These are phyloP conservation scores for Rhizopogon salebrosus DNA, from an alignment of 768 basidiomycete species.

Conservation along the genomic window DNA sequence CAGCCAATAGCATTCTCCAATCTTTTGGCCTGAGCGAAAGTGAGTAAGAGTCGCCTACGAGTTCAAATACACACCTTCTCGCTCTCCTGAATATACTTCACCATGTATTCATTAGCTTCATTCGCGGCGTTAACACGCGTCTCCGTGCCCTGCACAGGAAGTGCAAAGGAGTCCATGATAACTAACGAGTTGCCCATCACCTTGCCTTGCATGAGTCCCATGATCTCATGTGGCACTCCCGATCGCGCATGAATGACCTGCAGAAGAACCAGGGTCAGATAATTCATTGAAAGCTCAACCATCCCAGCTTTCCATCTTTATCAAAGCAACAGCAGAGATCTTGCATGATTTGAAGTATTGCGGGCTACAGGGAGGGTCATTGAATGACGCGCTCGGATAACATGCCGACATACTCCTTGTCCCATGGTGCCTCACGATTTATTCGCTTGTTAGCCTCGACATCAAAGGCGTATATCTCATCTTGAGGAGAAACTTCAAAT, in stretches of 20 bases:
- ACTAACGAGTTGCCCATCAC: constrained; percentile 73
- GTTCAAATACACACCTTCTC: constrained; percentile 50
- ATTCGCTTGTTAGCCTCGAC: constrained; percentile 60
- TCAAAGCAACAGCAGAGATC: constrained; percentile 91
- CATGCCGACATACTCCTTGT: constrained; percentile 61
- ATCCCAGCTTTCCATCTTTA: constrained; percentile 74
- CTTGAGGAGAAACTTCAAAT: constrained; percentile 63
- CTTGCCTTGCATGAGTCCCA: constrained; percentile 99
- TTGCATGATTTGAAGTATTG: constrained; percentile 86
- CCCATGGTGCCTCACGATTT: constrained; percentile 75
- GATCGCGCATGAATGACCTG: constrained; percentile 98
- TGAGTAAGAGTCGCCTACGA: background rate
- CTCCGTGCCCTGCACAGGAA: constrained; percentile 97
- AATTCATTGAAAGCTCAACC: background rate
- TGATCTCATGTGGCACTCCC: constrained; percentile 96
- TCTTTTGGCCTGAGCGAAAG: constrained; percentile 59
- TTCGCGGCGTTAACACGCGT: constrained; percentile 95
- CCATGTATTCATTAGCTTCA: constrained; percentile 98
- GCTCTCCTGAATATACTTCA: constrained; percentile 80
- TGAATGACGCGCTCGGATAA: background rate
- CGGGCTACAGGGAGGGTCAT: constrained; percentile 38
- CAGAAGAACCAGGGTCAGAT: constrained; percentile 16
- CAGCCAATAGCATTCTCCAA: constrained; percentile 90
- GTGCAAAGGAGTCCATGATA: constrained; percentile 94
- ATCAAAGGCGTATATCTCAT: constrained; percentile 78